phyloP scores from a whole-genome alignment of 305 asterid species.

The Rubia peregrina region DNA sequence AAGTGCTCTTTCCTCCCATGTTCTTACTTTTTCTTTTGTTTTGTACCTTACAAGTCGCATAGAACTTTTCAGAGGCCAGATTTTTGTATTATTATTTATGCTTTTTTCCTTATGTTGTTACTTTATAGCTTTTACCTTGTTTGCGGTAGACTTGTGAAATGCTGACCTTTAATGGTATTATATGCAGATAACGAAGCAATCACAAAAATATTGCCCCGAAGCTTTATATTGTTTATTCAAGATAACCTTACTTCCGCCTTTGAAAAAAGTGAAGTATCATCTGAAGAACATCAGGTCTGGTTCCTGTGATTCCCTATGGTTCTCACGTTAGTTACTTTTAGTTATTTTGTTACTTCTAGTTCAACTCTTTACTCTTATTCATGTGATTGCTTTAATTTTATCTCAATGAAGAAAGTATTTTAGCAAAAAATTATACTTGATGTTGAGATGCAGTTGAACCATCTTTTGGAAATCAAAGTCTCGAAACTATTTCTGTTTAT shows the following conservation, averaged over 20 bases:
- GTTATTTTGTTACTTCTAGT: neutral
- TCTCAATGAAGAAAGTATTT: no score
- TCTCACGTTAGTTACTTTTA: slow-evolving; percentile 3
- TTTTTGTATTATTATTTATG: neutral
- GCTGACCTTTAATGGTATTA: slow-evolving; percentile 1
- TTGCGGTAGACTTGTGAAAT: neutral
- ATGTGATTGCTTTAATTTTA: no score
- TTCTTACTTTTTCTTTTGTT: neutral
- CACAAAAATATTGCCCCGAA: slow-evolving; percentile 74
- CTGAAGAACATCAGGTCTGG: slow-evolving; percentile 60
- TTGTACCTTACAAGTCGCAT: neutral
- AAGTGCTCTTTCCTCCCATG: slow-evolving; percentile 26
- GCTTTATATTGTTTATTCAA: slow-evolving; percentile 63
- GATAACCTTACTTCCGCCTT: slow-evolving; percentile 64
- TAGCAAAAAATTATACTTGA: neutral
- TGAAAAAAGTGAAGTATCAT: slow-evolving; percentile 31
- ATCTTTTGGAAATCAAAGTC: slow-evolving; percentile 68
- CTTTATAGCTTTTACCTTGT: neutral
- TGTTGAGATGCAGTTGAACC: slow-evolving; percentile 46
- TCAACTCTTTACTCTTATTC: no score
- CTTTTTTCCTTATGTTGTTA: neutral
- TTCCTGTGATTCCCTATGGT: slow-evolving; percentile 10
- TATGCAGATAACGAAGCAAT: slow-evolving; percentile 57
- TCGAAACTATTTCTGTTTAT: slow-evolving; percentile 53
- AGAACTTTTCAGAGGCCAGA: neutral